Conservation (phyloP, 345 rosid species). For the Streptanthus diversifolius region DNA sequence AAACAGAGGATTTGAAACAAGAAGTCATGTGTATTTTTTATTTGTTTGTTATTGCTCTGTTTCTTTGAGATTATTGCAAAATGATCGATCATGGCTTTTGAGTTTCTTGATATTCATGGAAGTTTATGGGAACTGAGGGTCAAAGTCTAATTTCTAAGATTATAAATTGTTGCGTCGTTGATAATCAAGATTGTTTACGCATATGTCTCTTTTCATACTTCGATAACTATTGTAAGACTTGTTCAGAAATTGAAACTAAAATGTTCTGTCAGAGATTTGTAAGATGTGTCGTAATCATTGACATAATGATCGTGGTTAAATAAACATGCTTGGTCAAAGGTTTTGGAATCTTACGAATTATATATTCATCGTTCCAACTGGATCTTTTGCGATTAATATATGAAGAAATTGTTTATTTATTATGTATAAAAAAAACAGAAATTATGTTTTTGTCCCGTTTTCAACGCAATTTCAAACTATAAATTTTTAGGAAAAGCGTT, state of each 20-base stretch:
- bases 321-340: background rate
- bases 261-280: constrained; percentile 6
- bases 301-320: constrained; percentile 3
- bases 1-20: constrained; percentile 25
- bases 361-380: background rate
- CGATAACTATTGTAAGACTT: background rate
- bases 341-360: background rate
- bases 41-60: background rate
- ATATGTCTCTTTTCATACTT: background rate
- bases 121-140: background rate
- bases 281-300: constrained; percentile 1
- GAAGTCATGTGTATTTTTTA: background rate
- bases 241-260: background rate
- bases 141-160: background rate
- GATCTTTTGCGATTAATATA: background rate
- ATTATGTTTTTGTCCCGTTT: no score
- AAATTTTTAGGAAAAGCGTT: no score
- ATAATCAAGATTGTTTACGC: background rate
- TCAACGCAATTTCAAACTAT: no score
- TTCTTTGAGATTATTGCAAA: background rate
- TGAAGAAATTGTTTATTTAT: no score
- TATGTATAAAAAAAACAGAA: no score
- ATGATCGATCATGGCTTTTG: background rate
- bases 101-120: constrained; percentile 1
- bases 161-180: background rate